phyloP scores from a whole-genome alignment of 371 early-diverging fungal species.

The Mucor circinelloides region DNA sequence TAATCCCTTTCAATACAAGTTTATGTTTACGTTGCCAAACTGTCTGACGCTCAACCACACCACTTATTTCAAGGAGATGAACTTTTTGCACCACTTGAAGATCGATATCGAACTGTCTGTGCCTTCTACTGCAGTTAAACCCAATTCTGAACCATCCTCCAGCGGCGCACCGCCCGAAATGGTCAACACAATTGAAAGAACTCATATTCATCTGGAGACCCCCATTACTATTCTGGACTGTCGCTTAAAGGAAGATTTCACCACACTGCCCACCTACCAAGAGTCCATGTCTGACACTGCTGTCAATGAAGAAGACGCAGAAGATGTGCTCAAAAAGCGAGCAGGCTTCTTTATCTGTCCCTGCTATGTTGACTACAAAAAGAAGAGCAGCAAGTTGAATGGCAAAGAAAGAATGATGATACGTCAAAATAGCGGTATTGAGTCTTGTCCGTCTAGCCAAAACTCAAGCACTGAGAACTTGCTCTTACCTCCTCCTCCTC shows the following conservation, averaged over 20 bases:
- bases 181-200: neutral
- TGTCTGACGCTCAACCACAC: slow-evolving; percentile 48
- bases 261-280: slow-evolving; percentile 36
- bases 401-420: slow-evolving; percentile 36
- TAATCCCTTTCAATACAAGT: slow-evolving; percentile 43
- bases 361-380: slow-evolving; percentile 48
- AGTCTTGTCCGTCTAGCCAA: neutral
- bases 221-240: slow-evolving; percentile 43
- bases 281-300: slow-evolving; percentile 33
- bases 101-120: slow-evolving; percentile 41
- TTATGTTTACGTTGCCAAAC: slow-evolving; percentile 46
- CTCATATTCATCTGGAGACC: slow-evolving; percentile 25
- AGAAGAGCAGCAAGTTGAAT: slow-evolving; percentile 27
- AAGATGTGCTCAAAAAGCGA: slow-evolving; percentile 14
- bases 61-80: slow-evolving; percentile 41
- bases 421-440: slow-evolving; percentile 19
- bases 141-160: neutral
- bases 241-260: slow-evolving; percentile 38
- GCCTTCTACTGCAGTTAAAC: slow-evolving; percentile 2
- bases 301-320: slow-evolving; percentile 25
- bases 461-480: slow-evolving; percentile 4
- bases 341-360: slow-evolving; percentile 46
- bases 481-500: slow-evolving; percentile 19
- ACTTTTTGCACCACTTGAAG: slow-evolving; percentile 40
- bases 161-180: neutral